Evolutionary conservation across 345 rosid genomes (phyloP).

Genomic region (Streptanthus diversifolius): DNA sequence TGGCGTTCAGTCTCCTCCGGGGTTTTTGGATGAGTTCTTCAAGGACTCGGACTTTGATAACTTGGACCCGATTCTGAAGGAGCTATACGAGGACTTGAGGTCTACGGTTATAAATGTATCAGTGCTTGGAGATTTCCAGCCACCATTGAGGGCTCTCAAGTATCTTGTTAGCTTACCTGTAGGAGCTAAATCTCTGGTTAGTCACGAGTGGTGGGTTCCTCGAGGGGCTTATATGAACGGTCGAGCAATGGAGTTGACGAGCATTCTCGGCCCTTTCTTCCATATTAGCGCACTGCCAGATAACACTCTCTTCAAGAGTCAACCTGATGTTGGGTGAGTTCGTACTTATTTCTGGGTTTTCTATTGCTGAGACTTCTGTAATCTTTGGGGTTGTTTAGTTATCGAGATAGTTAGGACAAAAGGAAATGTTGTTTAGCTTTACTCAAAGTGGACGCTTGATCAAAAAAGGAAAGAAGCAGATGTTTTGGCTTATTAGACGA

Average conservation of each 20-base stretch:
- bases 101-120: conserved; percentile 74
- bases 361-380: background rate
- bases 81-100: conserved; percentile 85
- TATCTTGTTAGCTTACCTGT: conserved; percentile 65
- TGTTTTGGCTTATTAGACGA: background rate
- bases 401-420: background rate
- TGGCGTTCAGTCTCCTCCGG: conserved; percentile 59
- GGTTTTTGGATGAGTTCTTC: conserved; percentile 81
- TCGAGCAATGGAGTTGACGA: conserved; percentile 89
- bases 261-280: conserved; percentile 93
- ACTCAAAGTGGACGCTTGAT: background rate
- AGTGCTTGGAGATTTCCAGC: conserved; percentile 82
- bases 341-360: background rate
- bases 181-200: conserved; percentile 79
- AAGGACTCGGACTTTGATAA: conserved; percentile 76
- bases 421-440: background rate
- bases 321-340: conserved; percentile 96
- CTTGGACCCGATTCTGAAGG: conserved; percentile 72
- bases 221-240: conserved; percentile 82
- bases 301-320: conserved; percentile 74
- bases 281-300: conserved; percentile 95
- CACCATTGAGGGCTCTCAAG: conserved; percentile 76
- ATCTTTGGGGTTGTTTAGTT: background rate
- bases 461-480: background rate
- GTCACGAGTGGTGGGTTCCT: conserved; percentile 94